Evolutionary conservation across 2,329 filamentous ascomycete genomes (phyloP), one percentile per base, ranked within the genome.

Genomic region (Cladorrhinum sp.): DNA sequence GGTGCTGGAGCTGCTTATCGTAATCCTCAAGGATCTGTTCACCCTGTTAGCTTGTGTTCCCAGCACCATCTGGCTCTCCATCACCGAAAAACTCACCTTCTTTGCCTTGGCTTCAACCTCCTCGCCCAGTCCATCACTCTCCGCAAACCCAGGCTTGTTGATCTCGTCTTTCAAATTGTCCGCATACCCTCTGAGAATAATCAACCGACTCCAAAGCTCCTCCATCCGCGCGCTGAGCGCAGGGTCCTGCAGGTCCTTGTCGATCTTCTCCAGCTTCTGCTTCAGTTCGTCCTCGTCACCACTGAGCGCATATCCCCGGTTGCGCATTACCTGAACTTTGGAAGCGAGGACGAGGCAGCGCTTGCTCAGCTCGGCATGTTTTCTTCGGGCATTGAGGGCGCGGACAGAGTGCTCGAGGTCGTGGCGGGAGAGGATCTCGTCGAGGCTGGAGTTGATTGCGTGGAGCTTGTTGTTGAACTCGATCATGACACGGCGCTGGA

Each of bases 171-270:
- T 88, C 67, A 96, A 75, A 68, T 86, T 83, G 66, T 88, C 85
- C 21, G 89, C 88, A 66, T 91, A 86, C 63, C 90, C 89, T 65
- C 89, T 81, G 53, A 95, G 78, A 39, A 88, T 84, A 54, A 92
- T 88, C 76, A 95, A 84, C 51, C 91, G 80, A 65, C 90, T 92
- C 91, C 91, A 95, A 50, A 95, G 86, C 77, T 95, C 91, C 74
- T 95, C 91, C 71, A 91, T 88, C 66, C 90, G 80, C 2, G 90
- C 90, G 39, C 84, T 84, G 59, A 94, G 81, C 7, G 87, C 86
- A 7, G 91, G 91, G 70, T 95, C 91, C 65, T 87, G 86, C 26
- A 92, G 84, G 55, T 81, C 80, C 69, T 85, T 84, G 72, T 93
- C 89, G 61, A 95, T 77, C 23, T 78, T 80, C 69, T 86, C 78